Evolutionary conservation across 2,329 filamentous ascomycete species (phyloP).

Genomic region (Trichoderma sp.): DNA sequence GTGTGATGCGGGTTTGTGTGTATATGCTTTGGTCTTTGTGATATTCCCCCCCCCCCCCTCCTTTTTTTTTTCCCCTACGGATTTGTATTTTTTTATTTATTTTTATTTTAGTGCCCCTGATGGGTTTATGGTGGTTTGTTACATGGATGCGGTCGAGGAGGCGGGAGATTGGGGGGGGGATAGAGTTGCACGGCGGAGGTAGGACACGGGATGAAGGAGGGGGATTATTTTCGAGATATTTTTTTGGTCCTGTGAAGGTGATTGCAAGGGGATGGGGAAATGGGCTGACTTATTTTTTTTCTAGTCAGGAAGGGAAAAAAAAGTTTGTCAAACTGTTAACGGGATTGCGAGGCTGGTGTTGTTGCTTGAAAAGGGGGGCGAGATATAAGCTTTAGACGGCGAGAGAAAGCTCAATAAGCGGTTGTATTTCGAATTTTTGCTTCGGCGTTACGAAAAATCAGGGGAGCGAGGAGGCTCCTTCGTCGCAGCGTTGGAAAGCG

Average conservation of each 20-base stretch:
- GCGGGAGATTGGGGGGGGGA: background rate
- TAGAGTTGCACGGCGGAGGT: slow-evolving; percentile 15
- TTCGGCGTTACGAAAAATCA: background rate
- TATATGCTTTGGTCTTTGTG: background rate
- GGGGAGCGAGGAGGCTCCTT: background rate
- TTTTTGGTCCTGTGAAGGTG: background rate
- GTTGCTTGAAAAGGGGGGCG: background rate
- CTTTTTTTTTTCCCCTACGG: background rate
- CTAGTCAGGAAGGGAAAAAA: background rate
- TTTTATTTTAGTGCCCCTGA: background rate
- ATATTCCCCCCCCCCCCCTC: background rate
- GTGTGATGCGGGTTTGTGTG: background rate
- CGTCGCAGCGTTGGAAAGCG: background rate
- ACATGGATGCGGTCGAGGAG: background rate
- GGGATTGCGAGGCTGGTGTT: background rate
- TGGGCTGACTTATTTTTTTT: background rate
- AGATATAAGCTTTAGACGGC: too few species aligned
- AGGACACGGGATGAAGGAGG: background rate
- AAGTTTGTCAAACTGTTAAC: background rate
- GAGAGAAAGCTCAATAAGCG: too few species aligned
- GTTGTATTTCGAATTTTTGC: too few species aligned
- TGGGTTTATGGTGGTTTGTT: background rate
- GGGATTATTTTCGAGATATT: background rate
- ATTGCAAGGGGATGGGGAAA: background rate
- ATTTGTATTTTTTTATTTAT: background rate